These are phyloP conservation scores for Spirogloea muscicola DNA, from an alignment of 139 green algal genomes.

Conservation along the genomic window DNA sequence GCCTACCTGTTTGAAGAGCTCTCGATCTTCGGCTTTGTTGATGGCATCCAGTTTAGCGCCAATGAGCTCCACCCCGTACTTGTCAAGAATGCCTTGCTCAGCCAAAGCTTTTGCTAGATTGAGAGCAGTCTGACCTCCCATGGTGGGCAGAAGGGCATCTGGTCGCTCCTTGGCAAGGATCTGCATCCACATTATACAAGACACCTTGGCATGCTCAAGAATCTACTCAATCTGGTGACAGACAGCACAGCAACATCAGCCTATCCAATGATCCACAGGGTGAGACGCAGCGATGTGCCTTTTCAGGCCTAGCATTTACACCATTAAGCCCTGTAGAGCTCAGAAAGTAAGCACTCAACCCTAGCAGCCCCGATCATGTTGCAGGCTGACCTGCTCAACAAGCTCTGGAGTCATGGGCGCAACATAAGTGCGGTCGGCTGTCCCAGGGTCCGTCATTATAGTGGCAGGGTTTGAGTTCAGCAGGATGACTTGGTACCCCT, in stretches of 20 bases:
- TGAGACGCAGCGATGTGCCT: too few relatives aligned
- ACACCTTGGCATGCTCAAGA: too few relatives aligned
- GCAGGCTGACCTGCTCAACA: constrained; percentile 39
- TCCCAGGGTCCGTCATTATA: constrained; percentile 99
- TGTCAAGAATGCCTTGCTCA: constrained; percentile 62
- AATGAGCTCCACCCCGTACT: constrained; percentile 87
- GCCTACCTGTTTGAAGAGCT: constrained; percentile 85
- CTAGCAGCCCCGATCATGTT: too few relatives aligned
- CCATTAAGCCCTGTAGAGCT: too few relatives aligned
- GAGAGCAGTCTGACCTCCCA: constrained; percentile 96
- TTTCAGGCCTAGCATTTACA: too few relatives aligned
- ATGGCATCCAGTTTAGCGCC: constrained; percentile 97
- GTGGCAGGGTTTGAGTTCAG: constrained; percentile 99
- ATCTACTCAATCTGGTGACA: too few relatives aligned
- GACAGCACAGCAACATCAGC: too few relatives aligned
- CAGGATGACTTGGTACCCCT: constrained; percentile 94
- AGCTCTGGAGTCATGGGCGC: constrained; percentile 86
- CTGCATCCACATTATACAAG: too few relatives aligned
- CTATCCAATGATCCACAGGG: too few relatives aligned
- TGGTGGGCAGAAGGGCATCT: constrained; percentile 97
- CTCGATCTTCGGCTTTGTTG: constrained; percentile 89
- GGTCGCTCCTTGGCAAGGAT: constrained; percentile 71
- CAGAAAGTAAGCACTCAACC: too few relatives aligned
- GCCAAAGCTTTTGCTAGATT: constrained; percentile 93
- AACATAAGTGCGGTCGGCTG: constrained; percentile 94